phyloP scores from a whole-genome alignment of 306 rosid genomes.

The Trichosanthes truncata region DNA sequence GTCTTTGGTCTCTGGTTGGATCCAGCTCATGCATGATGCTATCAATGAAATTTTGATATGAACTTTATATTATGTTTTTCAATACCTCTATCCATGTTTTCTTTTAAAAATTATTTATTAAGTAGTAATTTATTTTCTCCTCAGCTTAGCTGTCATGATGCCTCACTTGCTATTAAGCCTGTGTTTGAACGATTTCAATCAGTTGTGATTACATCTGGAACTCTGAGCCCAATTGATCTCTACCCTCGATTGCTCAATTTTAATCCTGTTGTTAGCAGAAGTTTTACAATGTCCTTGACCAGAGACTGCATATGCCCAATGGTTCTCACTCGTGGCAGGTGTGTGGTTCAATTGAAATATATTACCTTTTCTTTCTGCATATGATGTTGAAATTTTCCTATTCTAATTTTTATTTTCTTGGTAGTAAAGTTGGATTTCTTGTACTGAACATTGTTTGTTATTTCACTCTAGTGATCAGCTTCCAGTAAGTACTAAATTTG shows the following conservation, averaged over 20 bases:
- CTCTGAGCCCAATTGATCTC: conserved; percentile 90
- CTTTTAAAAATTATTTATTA: neutral
- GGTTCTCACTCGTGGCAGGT: conserved; percentile 99
- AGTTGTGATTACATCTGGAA: conserved; percentile 90
- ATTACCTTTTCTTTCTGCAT: neutral
- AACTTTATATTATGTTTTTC: neutral
- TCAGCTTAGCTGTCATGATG: conserved; percentile 97
- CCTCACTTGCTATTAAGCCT: conserved; percentile 93
- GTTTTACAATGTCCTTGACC: conserved; percentile 95
- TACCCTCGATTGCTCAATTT: conserved; percentile 90
- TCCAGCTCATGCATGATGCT: neutral
- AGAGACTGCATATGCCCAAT: conserved; percentile 99
- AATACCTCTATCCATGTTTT: neutral
- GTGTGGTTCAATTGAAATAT: conserved; percentile 7
- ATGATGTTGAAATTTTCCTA: neutral
- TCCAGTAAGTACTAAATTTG: conserved; percentile 92
- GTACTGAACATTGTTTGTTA: conserved; percentile 13
- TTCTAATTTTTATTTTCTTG: neutral
- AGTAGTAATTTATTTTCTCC: conserved; percentile 12
- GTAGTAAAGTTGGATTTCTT: neutral
- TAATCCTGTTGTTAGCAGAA: conserved; percentile 90
- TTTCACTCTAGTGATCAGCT: conserved; percentile 79
- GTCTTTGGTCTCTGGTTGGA: neutral
- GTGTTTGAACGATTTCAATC: conserved; percentile 94
- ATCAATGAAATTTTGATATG: neutral